Percentiles rank a stretch among this genome's conserved stretches.
Conservation (phyloP, 2,329 filamentous ascomycete genomes). For the Elsinoe arachidis region DNA sequence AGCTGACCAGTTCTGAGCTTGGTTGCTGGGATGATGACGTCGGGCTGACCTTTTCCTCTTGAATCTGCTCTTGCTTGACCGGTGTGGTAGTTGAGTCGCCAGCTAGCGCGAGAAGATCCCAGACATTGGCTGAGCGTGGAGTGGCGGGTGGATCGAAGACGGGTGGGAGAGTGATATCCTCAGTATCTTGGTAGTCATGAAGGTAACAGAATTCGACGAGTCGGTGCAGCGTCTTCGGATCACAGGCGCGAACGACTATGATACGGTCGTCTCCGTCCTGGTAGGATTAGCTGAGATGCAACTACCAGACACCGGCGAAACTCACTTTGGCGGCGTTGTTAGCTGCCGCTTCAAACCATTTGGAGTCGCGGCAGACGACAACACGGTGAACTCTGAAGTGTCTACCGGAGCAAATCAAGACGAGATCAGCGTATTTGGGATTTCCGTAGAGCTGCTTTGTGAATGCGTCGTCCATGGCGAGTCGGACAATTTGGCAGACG, state of each 20-base stretch:
- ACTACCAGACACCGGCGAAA: neutral
- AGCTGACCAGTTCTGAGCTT: neutral
- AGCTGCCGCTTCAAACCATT: neutral
- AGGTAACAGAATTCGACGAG: constrained; percentile 11
- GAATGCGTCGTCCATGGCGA: neutral
- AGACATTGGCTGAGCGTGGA: neutral
- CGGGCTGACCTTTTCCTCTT: neutral
- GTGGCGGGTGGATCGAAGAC: neutral
- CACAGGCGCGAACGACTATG: neutral
- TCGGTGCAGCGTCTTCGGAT: constrained; percentile 10
- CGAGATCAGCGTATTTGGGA: neutral
- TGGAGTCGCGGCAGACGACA: neutral
- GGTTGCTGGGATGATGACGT: neutral
- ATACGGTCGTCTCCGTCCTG: constrained; percentile 1
- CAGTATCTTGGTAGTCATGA: constrained; percentile 6
- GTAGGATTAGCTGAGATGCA: neutral
- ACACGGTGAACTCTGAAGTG: neutral
- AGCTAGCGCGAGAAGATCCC: neutral
- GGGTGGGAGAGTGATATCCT: neutral
- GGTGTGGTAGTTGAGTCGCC: neutral
- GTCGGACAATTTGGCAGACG: neutral
- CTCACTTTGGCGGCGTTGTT: neutral
- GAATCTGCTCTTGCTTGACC: neutral
- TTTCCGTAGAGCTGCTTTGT: neutral
- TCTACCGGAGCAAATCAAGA: neutral